A percentile compares a stretch with the other conserved stretches of the same genome.
phyloP scores from a whole-genome alignment of 2,329 filamentous ascomycete species.

The Incumbomyces delicatus region DNA sequence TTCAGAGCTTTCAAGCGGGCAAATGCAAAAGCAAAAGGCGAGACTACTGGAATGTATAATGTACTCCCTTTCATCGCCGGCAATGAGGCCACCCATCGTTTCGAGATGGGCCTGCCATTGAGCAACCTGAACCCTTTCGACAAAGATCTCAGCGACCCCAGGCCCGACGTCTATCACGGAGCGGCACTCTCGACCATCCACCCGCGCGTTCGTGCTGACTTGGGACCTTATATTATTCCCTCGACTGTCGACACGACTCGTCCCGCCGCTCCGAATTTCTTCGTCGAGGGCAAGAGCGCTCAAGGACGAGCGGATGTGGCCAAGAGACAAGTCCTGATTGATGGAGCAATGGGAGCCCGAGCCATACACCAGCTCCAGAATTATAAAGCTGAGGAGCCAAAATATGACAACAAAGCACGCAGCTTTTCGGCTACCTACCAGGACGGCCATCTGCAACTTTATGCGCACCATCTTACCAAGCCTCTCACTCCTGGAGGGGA shows the following conservation, averaged over 20 bases:
- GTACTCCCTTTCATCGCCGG: slow-evolving; percentile 25
- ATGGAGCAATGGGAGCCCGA: slow-evolving; percentile 15
- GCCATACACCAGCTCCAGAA: slow-evolving; percentile 16
- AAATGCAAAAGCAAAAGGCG: slow-evolving; percentile 18
- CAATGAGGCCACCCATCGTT: slow-evolving; percentile 13
- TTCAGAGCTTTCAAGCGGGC: slow-evolving; percentile 15
- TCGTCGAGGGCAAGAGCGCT: slow-evolving; percentile 12
- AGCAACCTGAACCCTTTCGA: slow-evolving; percentile 9
- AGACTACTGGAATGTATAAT: slow-evolving; percentile 26
- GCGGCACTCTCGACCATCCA: slow-evolving; percentile 7
- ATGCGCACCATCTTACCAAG: slow-evolving; percentile 8
- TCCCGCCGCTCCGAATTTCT: slow-evolving; percentile 15
- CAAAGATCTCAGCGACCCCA: slow-evolving; percentile 6
- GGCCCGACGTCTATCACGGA: slow-evolving; percentile 12
- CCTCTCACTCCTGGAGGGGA: slow-evolving; percentile 17
- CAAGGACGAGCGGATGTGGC: slow-evolving; percentile 9
- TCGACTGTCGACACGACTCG: slow-evolving; percentile 19
- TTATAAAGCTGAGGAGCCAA: slow-evolving; percentile 20
- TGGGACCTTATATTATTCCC: slow-evolving; percentile 11
- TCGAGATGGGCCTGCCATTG: slow-evolving; percentile 9
- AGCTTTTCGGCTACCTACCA: slow-evolving; percentile 32
- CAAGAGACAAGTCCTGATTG: slow-evolving; percentile 9
- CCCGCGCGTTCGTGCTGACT: slow-evolving; percentile 13
- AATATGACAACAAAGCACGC: slow-evolving; percentile 32
- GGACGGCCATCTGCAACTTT: slow-evolving; percentile 17